Conservation (phyloP, 306 rosid species). For the Arachis stenosperma region DNA sequence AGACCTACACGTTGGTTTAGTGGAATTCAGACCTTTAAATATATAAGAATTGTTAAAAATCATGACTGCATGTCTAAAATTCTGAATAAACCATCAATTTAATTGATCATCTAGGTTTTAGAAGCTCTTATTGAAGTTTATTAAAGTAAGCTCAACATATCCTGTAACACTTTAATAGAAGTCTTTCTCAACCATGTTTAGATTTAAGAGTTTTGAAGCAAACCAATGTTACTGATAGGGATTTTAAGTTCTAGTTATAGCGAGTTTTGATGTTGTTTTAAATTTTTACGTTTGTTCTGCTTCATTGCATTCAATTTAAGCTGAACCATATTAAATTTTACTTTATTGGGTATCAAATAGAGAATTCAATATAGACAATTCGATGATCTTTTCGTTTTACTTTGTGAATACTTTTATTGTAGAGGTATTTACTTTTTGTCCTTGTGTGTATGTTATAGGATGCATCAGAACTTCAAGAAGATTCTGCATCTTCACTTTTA, state of each 20-base stretch:
- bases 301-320: slow-evolving; percentile 6
- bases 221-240: not conserved
- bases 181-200: slow-evolving; percentile 1
- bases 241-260: slow-evolving; percentile 5
- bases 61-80: not conserved
- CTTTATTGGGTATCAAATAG: not conserved
- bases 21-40: slow-evolving; percentile 30
- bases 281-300: not conserved
- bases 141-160: slow-evolving; percentile 8
- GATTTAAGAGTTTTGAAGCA: not conserved
- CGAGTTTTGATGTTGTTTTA: not conserved
- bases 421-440: not conserved
- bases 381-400: not conserved
- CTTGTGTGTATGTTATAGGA: slow-evolving; percentile 48
- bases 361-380: not conserved
- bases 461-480: slow-evolving; percentile 44
- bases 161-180: not conserved
- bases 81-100: not conserved
- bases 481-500: slow-evolving; percentile 45
- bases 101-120: not conserved
- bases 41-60: not conserved
- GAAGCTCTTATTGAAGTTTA: not conserved
- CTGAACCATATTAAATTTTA: not conserved
- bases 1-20: slow-evolving; percentile 1
- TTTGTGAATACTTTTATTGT: slow-evolving; percentile 12